A percentile compares a stretch with the other conserved stretches of the same genome.
Conservation (phyloP, 2,329 filamentous ascomycete species). For the Stagonosporopsis chrysanthemi region DNA sequence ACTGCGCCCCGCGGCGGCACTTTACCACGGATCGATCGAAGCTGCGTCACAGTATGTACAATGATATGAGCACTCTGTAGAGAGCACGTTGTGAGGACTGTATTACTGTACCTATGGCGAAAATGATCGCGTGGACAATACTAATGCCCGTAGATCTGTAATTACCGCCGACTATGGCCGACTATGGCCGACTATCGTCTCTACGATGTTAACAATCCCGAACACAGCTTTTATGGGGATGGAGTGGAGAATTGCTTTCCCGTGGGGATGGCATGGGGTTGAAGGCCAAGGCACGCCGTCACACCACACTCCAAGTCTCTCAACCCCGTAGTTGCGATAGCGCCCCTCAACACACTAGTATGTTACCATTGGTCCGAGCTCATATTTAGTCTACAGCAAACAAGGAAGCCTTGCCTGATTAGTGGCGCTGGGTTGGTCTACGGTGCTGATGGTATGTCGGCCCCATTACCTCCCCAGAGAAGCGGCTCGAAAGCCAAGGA, state of each 20-base stretch:
- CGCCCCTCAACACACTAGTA: neutral
- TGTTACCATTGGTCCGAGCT: constrained; percentile 1
- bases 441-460: constrained; percentile 13
- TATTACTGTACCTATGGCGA: neutral
- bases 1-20: constrained; percentile 2
- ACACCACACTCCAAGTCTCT: constrained; percentile 1
- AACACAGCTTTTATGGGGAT: neutral
- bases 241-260: constrained; percentile 12
- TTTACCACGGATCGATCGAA: neutral
- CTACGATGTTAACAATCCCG: constrained; percentile 3
- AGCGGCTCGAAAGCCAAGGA: constrained; percentile 18
- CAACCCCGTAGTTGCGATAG: constrained; percentile 4
- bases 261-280: constrained; percentile 10
- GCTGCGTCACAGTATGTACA: neutral
- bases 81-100: neutral
- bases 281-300: constrained; percentile 4
- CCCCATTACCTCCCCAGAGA: constrained; percentile 9
- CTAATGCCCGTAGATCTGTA: neutral
- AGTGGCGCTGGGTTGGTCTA: neutral
- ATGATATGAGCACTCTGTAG: neutral
- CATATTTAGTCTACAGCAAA: neutral
- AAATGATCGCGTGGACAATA: neutral
- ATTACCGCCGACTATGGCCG: no score
- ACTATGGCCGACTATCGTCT: constrained; percentile 2
- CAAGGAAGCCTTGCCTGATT: constrained; percentile 1